Percentiles rank a stretch among this genome's conserved stretches.
Conservation (phyloP, 495 filamentous ascomycete species). For the Glutinoglossum americanum region DNA sequence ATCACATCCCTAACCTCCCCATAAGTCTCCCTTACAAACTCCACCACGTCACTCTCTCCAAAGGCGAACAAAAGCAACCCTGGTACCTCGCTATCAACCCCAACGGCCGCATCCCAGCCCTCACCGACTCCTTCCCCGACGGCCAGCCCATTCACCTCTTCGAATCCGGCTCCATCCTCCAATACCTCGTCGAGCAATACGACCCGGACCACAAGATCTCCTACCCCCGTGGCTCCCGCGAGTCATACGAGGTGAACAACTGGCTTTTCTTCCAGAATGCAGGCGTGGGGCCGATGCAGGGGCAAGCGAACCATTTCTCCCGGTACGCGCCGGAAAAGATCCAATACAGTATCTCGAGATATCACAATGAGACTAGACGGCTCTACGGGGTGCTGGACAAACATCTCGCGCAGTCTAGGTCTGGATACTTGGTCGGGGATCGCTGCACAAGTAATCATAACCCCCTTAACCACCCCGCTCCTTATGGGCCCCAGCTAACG, state of each 20-base stretch:
- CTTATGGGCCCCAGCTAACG: slow-evolving; percentile 32
- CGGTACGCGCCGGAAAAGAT: slow-evolving; percentile 79
- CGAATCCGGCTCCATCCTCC: slow-evolving; percentile 68
- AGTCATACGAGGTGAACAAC: slow-evolving; percentile 57
- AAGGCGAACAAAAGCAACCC: slow-evolving; percentile 57
- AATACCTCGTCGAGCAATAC: slow-evolving; percentile 65
- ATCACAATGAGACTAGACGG: slow-evolving; percentile 58
- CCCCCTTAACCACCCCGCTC: no score
- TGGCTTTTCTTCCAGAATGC: slow-evolving; percentile 61
- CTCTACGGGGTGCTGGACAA: slow-evolving; percentile 62
- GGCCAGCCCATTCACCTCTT: slow-evolving; percentile 47
- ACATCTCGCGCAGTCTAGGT: slow-evolving; percentile 39
- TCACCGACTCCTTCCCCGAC: slow-evolving; percentile 41
- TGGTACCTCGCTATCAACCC: slow-evolving; percentile 90
- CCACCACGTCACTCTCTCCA: slow-evolving; percentile 44
- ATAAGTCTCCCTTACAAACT: slow-evolving; percentile 28
- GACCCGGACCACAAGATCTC: slow-evolving; percentile 69
- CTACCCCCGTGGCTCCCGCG: slow-evolving; percentile 50
- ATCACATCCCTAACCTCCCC: neutral
- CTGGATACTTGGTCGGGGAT: slow-evolving; percentile 15
- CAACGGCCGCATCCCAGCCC: slow-evolving; percentile 83
- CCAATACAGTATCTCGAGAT: slow-evolving; percentile 65
- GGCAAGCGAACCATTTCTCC: slow-evolving; percentile 75
- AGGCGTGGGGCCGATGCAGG: slow-evolving; percentile 83
- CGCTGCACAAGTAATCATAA: neutral